phyloP scores from a whole-genome alignment of 1,139 yeast species.

The Saccharomyces uvarum region DNA sequence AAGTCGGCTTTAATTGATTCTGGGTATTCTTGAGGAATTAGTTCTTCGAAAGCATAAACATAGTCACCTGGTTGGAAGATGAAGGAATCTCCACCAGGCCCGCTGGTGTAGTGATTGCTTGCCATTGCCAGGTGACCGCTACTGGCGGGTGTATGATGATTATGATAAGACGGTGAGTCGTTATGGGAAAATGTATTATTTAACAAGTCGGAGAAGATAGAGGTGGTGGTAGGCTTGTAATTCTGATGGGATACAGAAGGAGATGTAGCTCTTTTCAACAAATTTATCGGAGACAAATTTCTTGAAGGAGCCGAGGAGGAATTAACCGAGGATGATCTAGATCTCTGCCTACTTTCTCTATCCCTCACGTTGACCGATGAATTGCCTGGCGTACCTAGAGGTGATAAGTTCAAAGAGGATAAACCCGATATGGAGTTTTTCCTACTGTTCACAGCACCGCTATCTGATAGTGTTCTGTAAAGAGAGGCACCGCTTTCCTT shows the following conservation, averaged over 20 bases:
- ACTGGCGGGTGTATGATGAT: not conserved
- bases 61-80: constrained; percentile 75
- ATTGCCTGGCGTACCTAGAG: not conserved
- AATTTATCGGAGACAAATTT: constrained; percentile 34
- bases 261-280: constrained; percentile 40
- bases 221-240: constrained; percentile 7
- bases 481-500: constrained; percentile 27
- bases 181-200: constrained; percentile 18
- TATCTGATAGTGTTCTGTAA: constrained; percentile 17
- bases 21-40: constrained; percentile 74
- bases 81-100: constrained; percentile 30
- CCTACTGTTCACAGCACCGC: not conserved
- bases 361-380: not conserved
- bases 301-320: constrained; percentile 10
- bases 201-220: constrained; percentile 24
- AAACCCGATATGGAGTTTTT: not conserved
- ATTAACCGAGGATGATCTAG: not conserved
- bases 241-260: constrained; percentile 11
- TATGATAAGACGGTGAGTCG: not conserved
- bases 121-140: constrained; percentile 6
- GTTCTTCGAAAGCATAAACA: constrained; percentile 83
- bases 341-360: not conserved
- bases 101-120: constrained; percentile 5
- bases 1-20: constrained; percentile 73
- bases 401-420: not conserved